Evolutionary conservation across 2,329 filamentous ascomycete species (phyloP), one percentile per base, ranked within the genome.

Genomic region (Tolypocladium tropicale): DNA sequence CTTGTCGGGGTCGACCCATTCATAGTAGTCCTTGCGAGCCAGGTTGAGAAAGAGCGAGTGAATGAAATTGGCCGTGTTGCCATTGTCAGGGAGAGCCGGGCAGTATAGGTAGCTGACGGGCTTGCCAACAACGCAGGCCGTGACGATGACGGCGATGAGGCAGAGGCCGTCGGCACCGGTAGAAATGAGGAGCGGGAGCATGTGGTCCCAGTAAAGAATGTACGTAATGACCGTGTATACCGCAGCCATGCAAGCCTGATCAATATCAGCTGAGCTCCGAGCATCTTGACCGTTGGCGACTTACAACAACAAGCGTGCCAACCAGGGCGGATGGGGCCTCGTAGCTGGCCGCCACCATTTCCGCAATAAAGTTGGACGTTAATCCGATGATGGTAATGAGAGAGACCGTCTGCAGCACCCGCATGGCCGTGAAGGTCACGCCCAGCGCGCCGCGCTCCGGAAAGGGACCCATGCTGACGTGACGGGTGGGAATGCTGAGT

Each of bases 61-160:
- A 56, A 80, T 68, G 58, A 79, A 77, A 58, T 70, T 71, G 55
- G 72, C 71, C 18, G 74, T 72, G 52, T 73, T 73, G 39, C 72
- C 73, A 6, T 72, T 59, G 23, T 60, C 64, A 0, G 78, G 72
- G 16, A 84, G 74, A 18, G 71, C 65, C 23, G 74, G 78, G 76
- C 92, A 96, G 64, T 86, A 81, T 43, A 94, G 81, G 70, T 86
- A 88, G 34, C 87, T 89, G 32, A 96, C 78, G 0, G 90, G 91
- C 65, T 86, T 87, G 63, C 91, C 91, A 53, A 96, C 78, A 6
- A 89, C 80, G 55, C 89, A 84, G 1, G 89, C 83, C 12, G 94
- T 82, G 56, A 93, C 85, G 58, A 91, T 85, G 62, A 90, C 82
- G 18, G 89, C 89, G 58, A 95, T 80, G 55, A 94, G 80, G 48